Evolutionary conservation across 495 filamentous ascomycete genomes (phyloP).

Genomic region (Annulohypoxylon bovei): DNA sequence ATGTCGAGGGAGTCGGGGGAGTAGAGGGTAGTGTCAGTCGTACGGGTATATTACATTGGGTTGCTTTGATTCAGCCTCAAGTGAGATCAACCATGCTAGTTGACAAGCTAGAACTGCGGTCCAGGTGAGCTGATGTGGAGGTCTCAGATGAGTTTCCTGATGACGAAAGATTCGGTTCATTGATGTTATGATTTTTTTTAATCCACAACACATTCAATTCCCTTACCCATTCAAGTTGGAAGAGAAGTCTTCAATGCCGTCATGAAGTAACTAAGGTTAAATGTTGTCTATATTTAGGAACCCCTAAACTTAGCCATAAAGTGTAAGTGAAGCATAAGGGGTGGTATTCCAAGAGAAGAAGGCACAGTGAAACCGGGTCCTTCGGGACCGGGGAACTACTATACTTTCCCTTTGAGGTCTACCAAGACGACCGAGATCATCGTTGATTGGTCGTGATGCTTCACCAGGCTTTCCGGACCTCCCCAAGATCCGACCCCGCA

Average conservation of each 20-base stretch:
- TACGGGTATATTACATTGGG: constrained; percentile 45
- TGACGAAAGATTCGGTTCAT: constrained; percentile 2
- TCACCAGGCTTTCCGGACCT: constrained; percentile 36
- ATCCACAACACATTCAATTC: constrained; percentile 9
- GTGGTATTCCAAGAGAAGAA: background rate
- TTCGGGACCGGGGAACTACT: constrained; percentile 22
- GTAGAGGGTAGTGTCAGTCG: constrained; percentile 21
- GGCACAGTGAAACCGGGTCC: background rate
- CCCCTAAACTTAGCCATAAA: background rate
- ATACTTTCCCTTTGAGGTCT: constrained; percentile 20
- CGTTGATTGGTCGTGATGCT: constrained; percentile 26
- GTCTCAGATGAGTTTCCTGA: constrained; percentile 2
- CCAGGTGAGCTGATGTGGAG: constrained; percentile 5
- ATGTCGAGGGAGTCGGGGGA: constrained; percentile 23
- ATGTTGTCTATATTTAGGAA: constrained; percentile 26
- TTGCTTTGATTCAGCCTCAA: constrained; percentile 17
- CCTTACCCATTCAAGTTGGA: background rate
- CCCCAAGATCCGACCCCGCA: constrained; percentile 37
- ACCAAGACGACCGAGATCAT: constrained; percentile 7
- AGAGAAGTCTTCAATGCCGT: constrained; percentile 2
- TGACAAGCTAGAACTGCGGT: constrained; percentile 3
- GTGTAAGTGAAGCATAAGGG: background rate
- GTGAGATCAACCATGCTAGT: constrained; percentile 3
- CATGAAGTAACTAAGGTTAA: constrained; percentile 19
- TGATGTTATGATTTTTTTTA: constrained; percentile 2